Evolutionary conservation across 1,284 basidiomycete species (phyloP), one percentile per base, ranked within the genome.

Genomic region (Gomphus bonarii): DNA sequence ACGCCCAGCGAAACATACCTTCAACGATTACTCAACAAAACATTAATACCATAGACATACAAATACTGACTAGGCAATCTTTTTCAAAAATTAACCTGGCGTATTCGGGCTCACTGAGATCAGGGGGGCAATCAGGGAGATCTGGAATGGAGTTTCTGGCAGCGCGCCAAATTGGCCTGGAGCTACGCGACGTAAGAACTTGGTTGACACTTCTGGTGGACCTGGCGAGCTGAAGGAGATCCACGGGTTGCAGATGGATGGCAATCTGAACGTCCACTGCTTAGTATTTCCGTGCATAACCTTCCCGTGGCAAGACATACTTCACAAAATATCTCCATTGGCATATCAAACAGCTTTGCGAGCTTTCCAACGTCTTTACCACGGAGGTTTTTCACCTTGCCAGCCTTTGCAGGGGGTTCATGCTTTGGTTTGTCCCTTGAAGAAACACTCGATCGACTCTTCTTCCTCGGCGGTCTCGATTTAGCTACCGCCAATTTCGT

Each of bases 111-210:
- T 73, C 72, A 30, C 62, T 65, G 48, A 71, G 49, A 56, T 72
- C 70, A 6, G 61, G 50, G 10, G 72, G 72, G 58, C 68, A 69
- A 9, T 67, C 63, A 1, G 69, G 69, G n/a, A 68, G 60, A 22
- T 62, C 38, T 56, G 35, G 40, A 28, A 54, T 16, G 30, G 28
- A 43, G 12, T 12, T 43, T 11, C 58, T 44, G 11, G 61, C 60
- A n/a, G 54, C 48, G 10, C 54, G 50, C 62, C 62, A 63, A n/a
- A 61, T 55, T 6, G 42, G 42, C 42, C 44, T 44, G 20, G 61
- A 61, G n/a, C 30, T 20, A 18, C 58, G 56, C 9, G 60, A 55
- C 61, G 61, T 62, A 4, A 62, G 44, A 3, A 58, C 18, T 9
- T 46, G n/a, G n/a, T 62, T 58, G 33, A 59, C 38, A 10, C 5